A percentile compares a stretch with the other conserved stretches of the same genome.
phyloP scores from a whole-genome alignment of 768 basidiomycete genomes.

The Psilocybe cyanescens region DNA sequence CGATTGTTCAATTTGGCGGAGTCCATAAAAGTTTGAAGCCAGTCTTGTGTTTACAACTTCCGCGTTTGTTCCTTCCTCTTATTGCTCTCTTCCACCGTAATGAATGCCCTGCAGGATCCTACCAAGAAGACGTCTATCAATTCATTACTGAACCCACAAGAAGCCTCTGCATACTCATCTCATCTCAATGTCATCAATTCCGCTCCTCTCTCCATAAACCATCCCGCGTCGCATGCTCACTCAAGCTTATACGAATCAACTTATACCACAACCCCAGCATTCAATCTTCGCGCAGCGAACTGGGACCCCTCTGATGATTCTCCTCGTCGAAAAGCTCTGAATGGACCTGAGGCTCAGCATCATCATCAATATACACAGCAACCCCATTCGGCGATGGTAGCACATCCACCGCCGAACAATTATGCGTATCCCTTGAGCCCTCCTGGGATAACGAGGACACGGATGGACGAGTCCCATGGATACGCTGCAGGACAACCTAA shows the following conservation, averaged over 20 bases:
- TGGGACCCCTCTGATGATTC: constrained; percentile 44
- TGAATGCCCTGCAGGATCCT: constrained; percentile 38
- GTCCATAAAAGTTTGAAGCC: constrained; percentile 20
- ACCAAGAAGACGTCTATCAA: constrained; percentile 46
- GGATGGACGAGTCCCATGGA: constrained; percentile 33
- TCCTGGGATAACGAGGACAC: constrained; percentile 31
- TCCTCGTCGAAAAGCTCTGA: constrained; percentile 38
- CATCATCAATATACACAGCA: constrained; percentile 20
- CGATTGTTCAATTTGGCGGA: constrained; percentile 22
- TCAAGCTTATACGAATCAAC: constrained; percentile 24
- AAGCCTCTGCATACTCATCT: constrained; percentile 29
- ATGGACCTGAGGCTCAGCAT: constrained; percentile 28
- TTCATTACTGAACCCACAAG: constrained; percentile 45
- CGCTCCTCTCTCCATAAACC: constrained; percentile 23
- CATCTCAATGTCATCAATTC: constrained; percentile 22
- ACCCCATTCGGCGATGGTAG: constrained; percentile 11
- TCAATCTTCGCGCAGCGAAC: constrained; percentile 63
- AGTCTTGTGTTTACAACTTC: constrained; percentile 14
- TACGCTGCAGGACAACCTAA: constrained; percentile 31
- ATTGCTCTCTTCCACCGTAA: constrained; percentile 16
- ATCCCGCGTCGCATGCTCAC: constrained; percentile 27
- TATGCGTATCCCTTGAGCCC: constrained; percentile 17
- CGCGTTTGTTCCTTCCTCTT: constrained; percentile 16
- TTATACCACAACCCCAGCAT: constrained; percentile 37
- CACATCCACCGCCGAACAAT: constrained; percentile 1